A percentile compares a stretch with the other conserved stretches of the same genome.
Conservation (phyloP, 306 rosid species). For the Dalbergia oliveri region DNA sequence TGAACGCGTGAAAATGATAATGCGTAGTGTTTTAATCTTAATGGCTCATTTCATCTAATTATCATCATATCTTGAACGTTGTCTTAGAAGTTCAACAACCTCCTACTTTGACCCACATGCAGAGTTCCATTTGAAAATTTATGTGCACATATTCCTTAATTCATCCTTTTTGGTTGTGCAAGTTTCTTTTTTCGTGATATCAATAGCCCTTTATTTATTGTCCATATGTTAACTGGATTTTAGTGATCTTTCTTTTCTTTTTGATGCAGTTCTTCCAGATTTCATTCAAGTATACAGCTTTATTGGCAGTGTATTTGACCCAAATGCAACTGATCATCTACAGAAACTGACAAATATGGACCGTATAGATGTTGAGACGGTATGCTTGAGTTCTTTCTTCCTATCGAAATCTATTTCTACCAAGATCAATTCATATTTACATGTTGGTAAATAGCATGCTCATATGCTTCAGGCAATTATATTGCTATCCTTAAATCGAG, state of each 20-base stretch:
- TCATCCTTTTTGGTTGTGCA: neutral
- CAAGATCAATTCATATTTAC: neutral
- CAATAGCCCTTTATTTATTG: neutral
- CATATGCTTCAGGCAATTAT: neutral
- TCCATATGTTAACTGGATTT: slow-evolving; percentile 9
- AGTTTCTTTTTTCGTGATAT: neutral
- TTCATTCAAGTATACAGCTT: slow-evolving; percentile 77
- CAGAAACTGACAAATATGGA: slow-evolving; percentile 78
- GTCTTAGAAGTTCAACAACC: neutral
- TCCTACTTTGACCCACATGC: slow-evolving; percentile 8
- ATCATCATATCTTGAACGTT: neutral
- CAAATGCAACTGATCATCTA: slow-evolving; percentile 68
- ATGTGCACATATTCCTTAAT: neutral
- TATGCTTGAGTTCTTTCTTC: slow-evolving; percentile 37
- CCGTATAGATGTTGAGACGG: slow-evolving; percentile 85
- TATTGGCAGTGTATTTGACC: slow-evolving; percentile 89
- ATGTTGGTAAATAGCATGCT: neutral
- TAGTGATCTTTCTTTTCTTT: neutral
- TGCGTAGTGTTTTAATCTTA: neutral
- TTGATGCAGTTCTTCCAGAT: slow-evolving; percentile 85
- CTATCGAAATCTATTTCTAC: neutral
- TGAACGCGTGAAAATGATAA: neutral
- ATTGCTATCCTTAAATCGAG: neutral
- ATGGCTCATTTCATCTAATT: neutral
- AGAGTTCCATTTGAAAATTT: neutral